phyloP scores from a whole-genome alignment of 495 filamentous ascomycete genomes.

The Penicillium odoratum region DNA sequence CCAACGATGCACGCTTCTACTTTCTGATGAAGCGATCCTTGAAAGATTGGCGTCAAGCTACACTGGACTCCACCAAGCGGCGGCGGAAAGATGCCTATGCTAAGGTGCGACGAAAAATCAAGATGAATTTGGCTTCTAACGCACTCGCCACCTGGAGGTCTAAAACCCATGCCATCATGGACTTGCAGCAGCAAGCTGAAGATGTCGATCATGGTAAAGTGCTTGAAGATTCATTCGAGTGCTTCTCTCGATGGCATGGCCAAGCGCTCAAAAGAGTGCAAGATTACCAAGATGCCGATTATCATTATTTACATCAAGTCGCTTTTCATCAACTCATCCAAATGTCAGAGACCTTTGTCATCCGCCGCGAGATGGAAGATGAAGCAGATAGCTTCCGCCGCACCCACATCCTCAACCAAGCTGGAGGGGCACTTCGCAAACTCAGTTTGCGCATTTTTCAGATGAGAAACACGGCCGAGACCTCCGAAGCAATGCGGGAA shows the following conservation, averaged over 20 bases:
- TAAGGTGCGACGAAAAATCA: slow-evolving; percentile 54
- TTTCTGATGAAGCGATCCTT: slow-evolving; percentile 54
- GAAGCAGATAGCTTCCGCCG: slow-evolving; percentile 50
- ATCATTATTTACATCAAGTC: slow-evolving; percentile 42
- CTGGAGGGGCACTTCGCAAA: slow-evolving; percentile 47
- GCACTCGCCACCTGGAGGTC: slow-evolving; percentile 48
- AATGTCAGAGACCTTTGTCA: slow-evolving; percentile 45
- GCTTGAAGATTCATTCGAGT: slow-evolving; percentile 36
- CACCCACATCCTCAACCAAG: slow-evolving; percentile 45
- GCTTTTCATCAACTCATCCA: slow-evolving; percentile 46
- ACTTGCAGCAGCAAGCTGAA: slow-evolving; percentile 46
- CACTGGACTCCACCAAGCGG: slow-evolving; percentile 49
- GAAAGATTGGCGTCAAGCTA: slow-evolving; percentile 56
- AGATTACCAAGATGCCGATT: slow-evolving; percentile 42
- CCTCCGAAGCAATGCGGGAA: slow-evolving; percentile 54
- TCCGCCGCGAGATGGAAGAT: slow-evolving; percentile 46
- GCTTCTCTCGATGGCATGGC: slow-evolving; percentile 47
- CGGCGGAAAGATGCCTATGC: slow-evolving; percentile 62
- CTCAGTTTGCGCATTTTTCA: slow-evolving; percentile 55
- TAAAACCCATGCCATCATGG: slow-evolving; percentile 37
- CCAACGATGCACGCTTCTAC: slow-evolving; percentile 59
- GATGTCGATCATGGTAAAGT: slow-evolving; percentile 40
- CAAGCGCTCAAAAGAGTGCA: slow-evolving; percentile 38
- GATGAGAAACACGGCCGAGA: slow-evolving; percentile 44
- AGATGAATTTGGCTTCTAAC: slow-evolving; percentile 55